phyloP scores from a whole-genome alignment of 805 yeast genomes.

The Barnettozyma salicaria region DNA sequence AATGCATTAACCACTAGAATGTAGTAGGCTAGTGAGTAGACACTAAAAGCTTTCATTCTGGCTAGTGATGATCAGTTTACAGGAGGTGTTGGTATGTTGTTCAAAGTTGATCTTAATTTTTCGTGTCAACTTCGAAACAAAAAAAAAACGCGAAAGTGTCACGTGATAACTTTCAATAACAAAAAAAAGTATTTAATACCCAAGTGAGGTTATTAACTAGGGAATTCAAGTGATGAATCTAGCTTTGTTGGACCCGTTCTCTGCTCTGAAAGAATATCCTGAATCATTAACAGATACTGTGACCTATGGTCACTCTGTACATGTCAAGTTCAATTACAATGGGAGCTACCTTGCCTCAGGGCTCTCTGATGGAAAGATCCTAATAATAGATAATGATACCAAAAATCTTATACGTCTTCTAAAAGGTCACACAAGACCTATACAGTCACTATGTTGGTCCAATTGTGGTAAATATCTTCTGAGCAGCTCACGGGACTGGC shows the following conservation, averaged over 20 bases:
- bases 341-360: conserved; percentile 91
- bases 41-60: conserved; percentile 1
- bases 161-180: background rate
- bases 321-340: conserved; percentile 57
- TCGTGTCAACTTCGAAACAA: background rate
- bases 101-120: conserved; percentile 3
- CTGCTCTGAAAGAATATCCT: conserved; percentile 88
- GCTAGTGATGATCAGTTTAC: background rate
- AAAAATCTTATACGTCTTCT: conserved; percentile 49
- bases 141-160: background rate
- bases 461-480: conserved; percentile 61
- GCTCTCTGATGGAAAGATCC: conserved; percentile 61
- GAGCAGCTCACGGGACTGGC: conserved; percentile 78
- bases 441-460: conserved; percentile 77
- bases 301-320: conserved; percentile 59
- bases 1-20: conserved; percentile 32
- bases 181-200: too few relatives aligned
- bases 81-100: background rate
- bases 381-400: conserved; percentile 71
- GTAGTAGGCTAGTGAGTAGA: conserved; percentile 10
- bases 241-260: conserved; percentile 81
- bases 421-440: conserved; percentile 62
- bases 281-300: conserved; percentile 72
- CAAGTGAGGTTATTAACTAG: too few relatives aligned
- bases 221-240: too few relatives aligned